Base-by-base conservation (phyloP, 83 land plant genomes). In the Thuja plicata region DNA sequence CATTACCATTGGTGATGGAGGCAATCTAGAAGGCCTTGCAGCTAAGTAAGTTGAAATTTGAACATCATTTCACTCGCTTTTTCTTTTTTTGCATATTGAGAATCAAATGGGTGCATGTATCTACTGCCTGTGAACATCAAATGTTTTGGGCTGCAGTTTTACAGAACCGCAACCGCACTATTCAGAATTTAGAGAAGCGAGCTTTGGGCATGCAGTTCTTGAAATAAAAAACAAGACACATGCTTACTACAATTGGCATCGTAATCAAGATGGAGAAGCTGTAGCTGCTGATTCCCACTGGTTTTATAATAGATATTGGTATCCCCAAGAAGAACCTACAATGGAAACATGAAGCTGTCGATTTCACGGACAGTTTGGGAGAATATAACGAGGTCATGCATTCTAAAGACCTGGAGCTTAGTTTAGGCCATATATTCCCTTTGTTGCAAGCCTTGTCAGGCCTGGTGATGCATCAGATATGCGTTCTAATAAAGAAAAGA, bases 1-100 rank as follows among this genome's bases (percentile, higher is more conserved):
- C 79, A 90, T 93, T 41, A 90, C 89, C 37, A 74, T 93, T 85
- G 94, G 94, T 60, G 94, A 93, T 87, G 94, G 94, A 57, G 94
- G 94, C 27, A 93, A 93, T 54, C 43, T 88, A 50, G 94, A 91
- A 90, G 94, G 94, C 88, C 88, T 93, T 27, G 94, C 93, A 84
- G 91, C 87, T 45, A 88, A 89, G 94, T 93, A 87, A 91, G 93
- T 77, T 76, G 57, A 41, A 30, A 8, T 85, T 2, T 81, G 50
- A 85, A 85, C 17, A 40, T 60, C 48, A 24, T 41, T 41, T 52
- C 62, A 27, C 76, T 9, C 21, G 34, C 48, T 86, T 6, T 52
- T 86, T 17, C 21, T 9, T 15, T 24, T 24, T 38, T 86, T 40
- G 40, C 40, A 19, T 76, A 78, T 78, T 52, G 1, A 46, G 43